A percentile compares a stretch with the other conserved stretches of the same genome.
These are phyloP conservation scores for Cicer cuneatum DNA, from an alignment of 306 rosid genomes.

Conservation along the genomic window DNA sequence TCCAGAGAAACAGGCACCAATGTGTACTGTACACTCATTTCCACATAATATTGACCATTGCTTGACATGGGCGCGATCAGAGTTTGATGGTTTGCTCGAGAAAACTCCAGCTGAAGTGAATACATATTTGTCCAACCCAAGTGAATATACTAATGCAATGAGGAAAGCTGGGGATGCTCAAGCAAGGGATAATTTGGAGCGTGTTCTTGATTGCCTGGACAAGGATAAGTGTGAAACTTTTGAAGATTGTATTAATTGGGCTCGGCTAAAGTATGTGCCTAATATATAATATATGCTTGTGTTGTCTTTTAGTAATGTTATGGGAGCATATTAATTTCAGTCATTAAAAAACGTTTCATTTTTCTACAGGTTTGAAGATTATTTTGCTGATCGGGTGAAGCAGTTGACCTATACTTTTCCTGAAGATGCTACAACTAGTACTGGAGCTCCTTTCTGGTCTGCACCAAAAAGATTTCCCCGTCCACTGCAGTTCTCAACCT, in stretches of 20 bases:
- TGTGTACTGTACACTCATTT: conserved; percentile 98
- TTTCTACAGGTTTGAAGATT: conserved; percentile 87
- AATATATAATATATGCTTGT: not conserved
- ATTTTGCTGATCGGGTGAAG: conserved; percentile 84
- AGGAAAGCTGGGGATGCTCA: conserved; percentile 92
- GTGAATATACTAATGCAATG: conserved; percentile 73
- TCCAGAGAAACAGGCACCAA: conserved; percentile 98
- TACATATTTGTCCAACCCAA: conserved; percentile 76
- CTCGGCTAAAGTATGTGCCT: conserved; percentile 75
- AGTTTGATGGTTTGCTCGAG: conserved; percentile 95
- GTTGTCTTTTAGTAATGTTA: conserved; percentile 9
- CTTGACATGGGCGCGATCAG: conserved; percentile 99
- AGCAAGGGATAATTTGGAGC: conserved; percentile 95
- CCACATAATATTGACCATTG: conserved; percentile 98
- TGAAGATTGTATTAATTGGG: conserved; percentile 90
- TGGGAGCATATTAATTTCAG: conserved; percentile 6
- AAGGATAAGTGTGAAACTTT: conserved; percentile 81
- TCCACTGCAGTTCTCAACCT: conserved; percentile 75
- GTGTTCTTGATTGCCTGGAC: conserved; percentile 85
- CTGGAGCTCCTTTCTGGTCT: conserved; percentile 96
- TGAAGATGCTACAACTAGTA: conserved; percentile 92
- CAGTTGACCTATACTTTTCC: conserved; percentile 91
- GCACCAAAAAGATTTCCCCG: conserved; percentile 96
- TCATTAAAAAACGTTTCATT: not conserved
- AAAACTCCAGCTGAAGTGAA: conserved; percentile 97